phyloP scores from a whole-genome alignment of 208 protist genomes.

The Crithidia brevicula region DNA sequence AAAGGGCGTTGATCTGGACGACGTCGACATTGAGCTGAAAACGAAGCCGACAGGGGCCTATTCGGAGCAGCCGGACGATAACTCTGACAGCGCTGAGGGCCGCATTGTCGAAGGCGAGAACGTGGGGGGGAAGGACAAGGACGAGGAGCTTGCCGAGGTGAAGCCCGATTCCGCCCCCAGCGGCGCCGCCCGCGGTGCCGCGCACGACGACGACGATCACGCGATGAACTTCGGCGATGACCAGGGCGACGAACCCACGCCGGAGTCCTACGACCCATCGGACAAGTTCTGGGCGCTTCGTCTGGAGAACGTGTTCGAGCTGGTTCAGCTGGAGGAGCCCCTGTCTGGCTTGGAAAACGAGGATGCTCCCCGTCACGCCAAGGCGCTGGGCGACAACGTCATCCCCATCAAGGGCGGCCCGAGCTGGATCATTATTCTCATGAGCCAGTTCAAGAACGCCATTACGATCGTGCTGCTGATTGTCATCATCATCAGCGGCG shows the following conservation, averaged over 20 bases:
- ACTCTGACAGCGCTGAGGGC: conserved; percentile 1
- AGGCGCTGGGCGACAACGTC: conserved; percentile 75
- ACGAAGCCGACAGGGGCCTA: neutral
- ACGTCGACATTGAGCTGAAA: conserved; percentile 19
- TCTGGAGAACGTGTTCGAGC: conserved; percentile 68
- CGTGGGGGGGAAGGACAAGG: neutral
- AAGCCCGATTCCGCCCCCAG: neutral
- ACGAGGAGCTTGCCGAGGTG: neutral
- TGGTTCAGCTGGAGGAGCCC: conserved; percentile 73
- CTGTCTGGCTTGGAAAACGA: conserved; percentile 44
- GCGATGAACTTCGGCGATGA: conserved; percentile 62
- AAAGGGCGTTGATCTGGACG: conserved; percentile 9
- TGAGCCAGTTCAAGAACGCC: conserved; percentile 81
- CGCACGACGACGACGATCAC: conserved; percentile 23
- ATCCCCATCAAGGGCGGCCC: conserved; percentile 82
- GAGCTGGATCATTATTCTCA: conserved; percentile 69
- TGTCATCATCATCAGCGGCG: conserved; percentile 78
- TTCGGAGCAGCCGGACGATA: neutral
- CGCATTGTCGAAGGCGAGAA: conserved; percentile 8
- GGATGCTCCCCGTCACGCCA: conserved; percentile 58
- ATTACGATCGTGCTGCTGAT: conserved; percentile 88
- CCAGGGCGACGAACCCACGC: conserved; percentile 62
- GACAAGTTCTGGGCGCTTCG: conserved; percentile 79
- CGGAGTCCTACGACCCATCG: conserved; percentile 54
- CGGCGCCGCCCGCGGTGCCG: neutral